Percentiles rank a stretch among this genome's conserved stretches.
Conservation (phyloP, 1,284 basidiomycete species). For the Pseudomicrostroma phylloplanum region DNA sequence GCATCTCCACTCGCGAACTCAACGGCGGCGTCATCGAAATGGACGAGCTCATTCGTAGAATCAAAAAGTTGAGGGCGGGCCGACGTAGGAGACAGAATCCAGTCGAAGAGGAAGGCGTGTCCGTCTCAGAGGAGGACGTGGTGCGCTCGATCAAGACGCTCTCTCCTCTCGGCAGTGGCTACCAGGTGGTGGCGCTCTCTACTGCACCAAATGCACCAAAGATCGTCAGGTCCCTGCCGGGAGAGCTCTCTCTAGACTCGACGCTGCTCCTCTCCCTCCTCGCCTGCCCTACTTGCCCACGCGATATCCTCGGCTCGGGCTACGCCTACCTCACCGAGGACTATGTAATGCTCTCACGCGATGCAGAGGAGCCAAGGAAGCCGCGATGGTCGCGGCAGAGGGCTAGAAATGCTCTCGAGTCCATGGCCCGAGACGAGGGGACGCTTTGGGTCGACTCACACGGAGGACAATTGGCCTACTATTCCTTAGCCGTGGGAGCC, state of each 20-base stretch:
- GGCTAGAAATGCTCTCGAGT: slow-evolving; percentile 71
- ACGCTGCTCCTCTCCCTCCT: slow-evolving; percentile 48
- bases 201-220: slow-evolving; percentile 13
- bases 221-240: slow-evolving; percentile 51
- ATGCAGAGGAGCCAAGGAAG: slow-evolving; percentile 54
- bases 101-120: neutral
- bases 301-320: slow-evolving; percentile 29
- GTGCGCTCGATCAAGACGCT: slow-evolving; percentile 77
- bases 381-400: slow-evolving; percentile 72
- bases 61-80: slow-evolving; percentile 67
- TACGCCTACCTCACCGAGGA: slow-evolving; percentile 55
- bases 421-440: slow-evolving; percentile 82
- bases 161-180: slow-evolving; percentile 79
- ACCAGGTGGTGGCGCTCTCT: slow-evolving; percentile 67
- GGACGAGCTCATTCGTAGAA: slow-evolving; percentile 71
- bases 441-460: slow-evolving; percentile 91
- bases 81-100: no score
- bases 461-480: slow-evolving; percentile 52
- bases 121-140: slow-evolving; percentile 74
- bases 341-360: slow-evolving; percentile 60
- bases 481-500: slow-evolving; percentile 24
- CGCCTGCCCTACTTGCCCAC: slow-evolving; percentile 64
- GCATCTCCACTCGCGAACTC: slow-evolving; percentile 74
- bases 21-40: slow-evolving; percentile 91
- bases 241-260: slow-evolving; percentile 52